A percentile compares a stretch with the other conserved stretches of the same genome.
phyloP scores from a whole-genome alignment of 2,329 filamentous ascomycete genomes.

The Emergomyces africanus region DNA sequence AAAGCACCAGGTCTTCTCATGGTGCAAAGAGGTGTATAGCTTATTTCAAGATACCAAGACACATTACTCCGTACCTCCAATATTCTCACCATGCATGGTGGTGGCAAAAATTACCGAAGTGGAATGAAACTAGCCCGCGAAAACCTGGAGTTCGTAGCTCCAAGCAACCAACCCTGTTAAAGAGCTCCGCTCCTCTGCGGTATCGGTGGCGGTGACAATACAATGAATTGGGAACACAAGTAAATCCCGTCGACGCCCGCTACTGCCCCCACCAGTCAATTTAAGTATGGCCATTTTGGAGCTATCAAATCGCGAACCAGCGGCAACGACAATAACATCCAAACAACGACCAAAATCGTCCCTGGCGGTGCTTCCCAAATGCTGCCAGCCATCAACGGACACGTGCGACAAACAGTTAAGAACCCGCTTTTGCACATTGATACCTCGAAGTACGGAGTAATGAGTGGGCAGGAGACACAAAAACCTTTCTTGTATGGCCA shows the following conservation, averaged over 20 bases:
- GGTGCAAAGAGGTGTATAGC: too few species aligned
- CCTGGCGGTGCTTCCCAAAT: not conserved
- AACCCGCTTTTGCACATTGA: not conserved
- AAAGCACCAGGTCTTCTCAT: not conserved
- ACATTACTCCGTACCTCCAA: not conserved
- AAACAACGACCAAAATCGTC: too few species aligned
- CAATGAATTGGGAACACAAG: not conserved
- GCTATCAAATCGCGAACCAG: not conserved
- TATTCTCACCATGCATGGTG: not conserved
- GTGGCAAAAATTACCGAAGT: not conserved
- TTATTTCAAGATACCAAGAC: not conserved
- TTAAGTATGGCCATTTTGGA: not conserved
- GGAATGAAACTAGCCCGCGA: not conserved
- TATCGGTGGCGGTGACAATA: not conserved
- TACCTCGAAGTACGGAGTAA: not conserved
- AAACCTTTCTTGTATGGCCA: not conserved
- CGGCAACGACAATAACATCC: too few species aligned
- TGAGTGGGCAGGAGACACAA: not conserved
- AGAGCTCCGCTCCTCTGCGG: not conserved
- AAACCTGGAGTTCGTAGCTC: not conserved
- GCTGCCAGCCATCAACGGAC: not conserved
- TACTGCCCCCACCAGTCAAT: not conserved
- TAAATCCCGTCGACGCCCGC: not conserved
- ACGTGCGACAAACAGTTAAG: not conserved
- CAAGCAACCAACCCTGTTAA: not conserved